Evolutionary conservation across 2,329 filamentous ascomycete genomes (phyloP), one percentile per base, ranked within the genome.

Genomic region (Aspergillus pseudotamarii): DNA sequence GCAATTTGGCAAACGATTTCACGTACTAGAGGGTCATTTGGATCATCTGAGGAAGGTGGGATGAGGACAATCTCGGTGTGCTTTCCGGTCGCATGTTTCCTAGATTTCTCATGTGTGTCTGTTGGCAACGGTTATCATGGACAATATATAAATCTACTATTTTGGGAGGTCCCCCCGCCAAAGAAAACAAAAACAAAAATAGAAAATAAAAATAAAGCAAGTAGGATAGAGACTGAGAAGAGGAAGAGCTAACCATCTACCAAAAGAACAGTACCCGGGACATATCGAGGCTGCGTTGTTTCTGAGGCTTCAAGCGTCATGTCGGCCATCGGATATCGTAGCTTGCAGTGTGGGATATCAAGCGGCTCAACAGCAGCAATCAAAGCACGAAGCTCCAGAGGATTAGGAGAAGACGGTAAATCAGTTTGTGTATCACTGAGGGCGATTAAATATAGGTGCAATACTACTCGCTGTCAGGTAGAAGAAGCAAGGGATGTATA

Each of bases 361-460:
- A 48, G 23, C 4, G 11, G 21, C 11, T 48, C 4, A 11, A 14
- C 12, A 16, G 8, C 26, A 28, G 46, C 2, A n/a, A 43, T 19
- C 19, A 21, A 43, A 1, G 14, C 1, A 2, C 19, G 23, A 45
- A 19, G 6, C 16, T 19, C 16, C 0, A 0, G 19, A 11, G 36
- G 4, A 28, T 48, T 12, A 23, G n/a, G 43, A 28, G 11, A 48
- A 3, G 12, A 28, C 46, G 26, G 9, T 19, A 16, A 19, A 50
- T 8, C 0, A n/a, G 6, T 0, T 30, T 28, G 4, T 1, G 2
- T 45, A 26, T 16, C 10, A 2, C 26, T 6, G 14, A 8, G 9
- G 4, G 9, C 6, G 2, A 48, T 26, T 3, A 46, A 9, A 46
- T 23, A 14, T 46, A 23, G 43, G n/a, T 2, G 26, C 1, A 10